These are phyloP conservation scores for Xylariaceae sp. DNA, from an alignment of 2,329 filamentous ascomycete species.

Conservation along the genomic window DNA sequence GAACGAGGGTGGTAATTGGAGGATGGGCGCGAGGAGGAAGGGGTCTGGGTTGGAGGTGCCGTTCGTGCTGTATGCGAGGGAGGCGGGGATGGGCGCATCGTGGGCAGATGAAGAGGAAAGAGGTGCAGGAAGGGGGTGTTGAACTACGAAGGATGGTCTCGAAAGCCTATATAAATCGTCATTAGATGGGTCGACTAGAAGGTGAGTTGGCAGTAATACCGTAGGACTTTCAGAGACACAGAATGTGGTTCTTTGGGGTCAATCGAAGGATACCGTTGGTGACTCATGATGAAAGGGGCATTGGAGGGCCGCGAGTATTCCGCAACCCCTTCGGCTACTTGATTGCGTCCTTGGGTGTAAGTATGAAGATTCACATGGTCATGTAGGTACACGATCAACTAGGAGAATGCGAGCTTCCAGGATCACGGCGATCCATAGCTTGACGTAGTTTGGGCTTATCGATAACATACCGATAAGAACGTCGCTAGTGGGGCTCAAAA, in stretches of 20 bases:
- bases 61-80: constrained; percentile 67
- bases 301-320: constrained; percentile 4
- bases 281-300: constrained; percentile 49
- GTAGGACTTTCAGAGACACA: constrained; percentile 75
- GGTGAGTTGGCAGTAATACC: constrained; percentile 46
- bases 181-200: not conserved
- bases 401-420: not conserved
- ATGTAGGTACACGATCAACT: not conserved
- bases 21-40: constrained; percentile 63
- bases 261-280: constrained; percentile 60
- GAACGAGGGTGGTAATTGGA: constrained; percentile 89
- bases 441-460: not conserved
- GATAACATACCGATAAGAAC: not conserved
- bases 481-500: not conserved
- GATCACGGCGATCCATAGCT: not conserved
- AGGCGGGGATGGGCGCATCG: constrained; percentile 59
- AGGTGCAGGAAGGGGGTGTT: constrained; percentile 63
- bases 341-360: constrained; percentile 1
- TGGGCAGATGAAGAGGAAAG: constrained; percentile 45
- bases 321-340: not conserved
- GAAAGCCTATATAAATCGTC: constrained; percentile 64
- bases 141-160: constrained; percentile 73
- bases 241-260: constrained; percentile 76
- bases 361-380: constrained; percentile 10
- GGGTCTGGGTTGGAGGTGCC: constrained; percentile 53